These are phyloP conservation scores for Gastrolobium villosum DNA, from an alignment of 306 rosid species.

Conservation along the genomic window DNA sequence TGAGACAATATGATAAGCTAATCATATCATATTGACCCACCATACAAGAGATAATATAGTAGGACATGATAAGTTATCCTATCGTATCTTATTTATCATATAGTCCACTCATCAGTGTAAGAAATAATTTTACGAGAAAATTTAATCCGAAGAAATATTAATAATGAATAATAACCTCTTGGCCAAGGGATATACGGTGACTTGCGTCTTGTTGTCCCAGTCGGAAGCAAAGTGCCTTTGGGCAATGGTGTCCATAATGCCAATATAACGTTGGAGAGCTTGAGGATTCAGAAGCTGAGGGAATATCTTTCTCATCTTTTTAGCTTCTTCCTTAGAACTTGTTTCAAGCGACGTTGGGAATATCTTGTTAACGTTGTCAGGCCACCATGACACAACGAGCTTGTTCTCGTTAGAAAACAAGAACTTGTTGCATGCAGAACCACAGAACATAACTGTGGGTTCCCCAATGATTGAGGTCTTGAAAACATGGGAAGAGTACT, in stretches of 20 bases:
- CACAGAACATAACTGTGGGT: slow-evolving; percentile 63
- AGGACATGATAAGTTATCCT: too few species aligned
- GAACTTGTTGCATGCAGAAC: slow-evolving; percentile 69
- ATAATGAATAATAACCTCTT: slow-evolving; percentile 42
- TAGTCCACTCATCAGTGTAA: too few species aligned
- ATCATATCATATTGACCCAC: too few species aligned
- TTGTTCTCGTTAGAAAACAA: slow-evolving; percentile 73
- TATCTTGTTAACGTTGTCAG: slow-evolving; percentile 64
- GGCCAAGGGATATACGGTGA: slow-evolving; percentile 56
- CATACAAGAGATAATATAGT: too few species aligned
- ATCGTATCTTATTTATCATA: too few species aligned
- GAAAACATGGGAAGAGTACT: slow-evolving; percentile 24
- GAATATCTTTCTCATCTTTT: neutral
- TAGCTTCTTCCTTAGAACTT: neutral
- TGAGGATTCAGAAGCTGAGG: slow-evolving; percentile 60
- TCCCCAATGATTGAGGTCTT: slow-evolving; percentile 64
- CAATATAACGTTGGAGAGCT: slow-evolving; percentile 65
- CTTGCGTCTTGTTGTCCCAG: slow-evolving; percentile 60
- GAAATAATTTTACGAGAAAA: too few species aligned
- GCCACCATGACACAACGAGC: slow-evolving; percentile 55
- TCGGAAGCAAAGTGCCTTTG: slow-evolving; percentile 58
- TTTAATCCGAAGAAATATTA: slow-evolving; percentile 47
- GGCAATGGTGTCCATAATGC: slow-evolving; percentile 67
- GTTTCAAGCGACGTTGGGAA: slow-evolving; percentile 55
- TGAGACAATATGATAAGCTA: too few species aligned